phyloP scores from a whole-genome alignment of 441 rosid species.

The Gossypium aridum region DNA sequence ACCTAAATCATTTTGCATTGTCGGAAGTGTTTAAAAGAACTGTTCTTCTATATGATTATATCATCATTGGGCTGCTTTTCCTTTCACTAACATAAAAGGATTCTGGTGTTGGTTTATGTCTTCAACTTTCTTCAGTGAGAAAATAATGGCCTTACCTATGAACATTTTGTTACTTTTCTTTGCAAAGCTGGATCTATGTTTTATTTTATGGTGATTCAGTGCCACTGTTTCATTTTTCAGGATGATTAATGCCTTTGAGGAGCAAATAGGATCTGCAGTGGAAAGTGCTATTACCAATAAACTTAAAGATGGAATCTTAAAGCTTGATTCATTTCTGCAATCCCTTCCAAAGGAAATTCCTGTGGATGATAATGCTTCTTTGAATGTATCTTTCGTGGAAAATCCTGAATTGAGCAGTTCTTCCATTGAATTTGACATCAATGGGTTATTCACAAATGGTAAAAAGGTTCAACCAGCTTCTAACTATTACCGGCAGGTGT shows the following conservation, averaged over 20 bases:
- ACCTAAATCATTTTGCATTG: not conserved
- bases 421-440: constrained; percentile 72
- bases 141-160: not conserved
- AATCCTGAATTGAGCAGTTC: constrained; percentile 58
- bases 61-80: not conserved
- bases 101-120: not conserved
- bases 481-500: constrained; percentile 17
- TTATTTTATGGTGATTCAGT: constrained; percentile 1
- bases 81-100: not conserved
- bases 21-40: not conserved
- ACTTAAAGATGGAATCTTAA: constrained; percentile 59
- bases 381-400: constrained; percentile 69
- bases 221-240: constrained; percentile 31
- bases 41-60: not conserved
- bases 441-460: constrained; percentile 59
- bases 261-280: constrained; percentile 61
- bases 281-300: constrained; percentile 66
- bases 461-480: constrained; percentile 18
- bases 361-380: constrained; percentile 74
- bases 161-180: not conserved
- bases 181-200: constrained; percentile 6
- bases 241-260: constrained; percentile 85
- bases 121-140: not conserved
- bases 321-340: constrained; percentile 67
- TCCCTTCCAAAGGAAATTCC: constrained; percentile 81